A percentile compares a stretch with the other conserved stretches of the same genome.
Evolutionary conservation across 768 basidiomycete species (phyloP).

Genomic region (Tulasnella sp.): DNA sequence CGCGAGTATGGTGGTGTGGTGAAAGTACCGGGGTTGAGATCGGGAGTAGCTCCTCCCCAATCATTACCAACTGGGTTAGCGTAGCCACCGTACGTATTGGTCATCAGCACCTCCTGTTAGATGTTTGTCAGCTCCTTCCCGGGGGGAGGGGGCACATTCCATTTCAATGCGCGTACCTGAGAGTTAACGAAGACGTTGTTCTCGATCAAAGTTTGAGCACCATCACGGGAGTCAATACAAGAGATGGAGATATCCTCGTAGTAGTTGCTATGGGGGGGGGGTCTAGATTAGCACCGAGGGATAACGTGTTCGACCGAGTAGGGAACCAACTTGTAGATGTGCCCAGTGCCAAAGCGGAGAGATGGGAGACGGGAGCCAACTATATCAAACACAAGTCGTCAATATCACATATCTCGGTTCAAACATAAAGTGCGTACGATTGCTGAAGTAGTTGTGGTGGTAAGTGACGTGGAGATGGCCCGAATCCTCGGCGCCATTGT

Average conservation of each 20-base stretch:
- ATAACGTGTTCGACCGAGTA: background rate
- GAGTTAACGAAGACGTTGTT: conserved; percentile 26
- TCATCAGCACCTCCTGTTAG: conserved; percentile 3
- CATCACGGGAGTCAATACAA: conserved; percentile 20
- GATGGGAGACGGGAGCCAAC: conserved; percentile 40
- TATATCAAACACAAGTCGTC: conserved; percentile 32
- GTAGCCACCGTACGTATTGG: background rate
- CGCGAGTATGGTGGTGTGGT: conserved; percentile 23
- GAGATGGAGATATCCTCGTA: background rate
- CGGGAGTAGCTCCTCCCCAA: conserved; percentile 25
- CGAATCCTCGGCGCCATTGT: conserved; percentile 36
- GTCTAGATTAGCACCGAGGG: background rate
- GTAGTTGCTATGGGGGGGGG: conserved; percentile 18
- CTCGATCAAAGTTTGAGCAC: conserved; percentile 24
- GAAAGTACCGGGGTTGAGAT: conserved; percentile 21
- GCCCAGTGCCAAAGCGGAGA: conserved; percentile 42
- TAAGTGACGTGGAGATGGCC: conserved; percentile 20
- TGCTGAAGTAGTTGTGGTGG: conserved; percentile 24
- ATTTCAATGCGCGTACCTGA: background rate
- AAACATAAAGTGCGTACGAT: background rate
- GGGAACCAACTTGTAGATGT: conserved; percentile 13
- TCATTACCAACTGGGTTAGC: conserved; percentile 17
- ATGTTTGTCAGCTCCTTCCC: background rate
- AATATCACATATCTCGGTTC: background rate
- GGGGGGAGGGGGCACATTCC: too few relatives aligned